Base-by-base conservation (phyloP, 805 yeast genomes). In the Saturnispora zaruensis region DNA sequence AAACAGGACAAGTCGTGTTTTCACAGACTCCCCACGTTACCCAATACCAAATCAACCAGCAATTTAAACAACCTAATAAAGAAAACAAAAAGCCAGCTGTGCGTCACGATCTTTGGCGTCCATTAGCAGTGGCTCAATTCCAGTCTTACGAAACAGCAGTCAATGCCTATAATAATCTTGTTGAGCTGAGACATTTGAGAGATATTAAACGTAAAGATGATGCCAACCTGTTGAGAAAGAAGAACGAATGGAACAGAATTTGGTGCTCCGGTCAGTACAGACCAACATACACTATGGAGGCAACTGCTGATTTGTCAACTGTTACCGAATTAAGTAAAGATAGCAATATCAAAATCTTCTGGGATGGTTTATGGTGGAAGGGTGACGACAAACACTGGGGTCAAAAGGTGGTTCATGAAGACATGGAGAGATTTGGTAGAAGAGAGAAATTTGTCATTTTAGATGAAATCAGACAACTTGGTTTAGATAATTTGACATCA, bases 251-350 rank as follows among this genome's bases (percentile, higher is more conserved):
- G 51, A 93, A 95, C 1, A 82, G 86, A 67, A 79, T 82, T 45
- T 89, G 96, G 96, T 83, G 73, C 64, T 78, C 84, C 51, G 91
- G 87, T 44, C 95, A 87, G 67, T 91, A 77, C 71, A 78, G 96
- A 62, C 97, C 97, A 24, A 81, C 93, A 0, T 87, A 83, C 67
- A 74, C 95, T 11, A 96, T 87, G 65, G 97, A 90, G 66, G 85
- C 96, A 1, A 88, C 87, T 26, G 87, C 96, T 5, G 98, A 90
- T 67, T 69, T 90, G 55, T 69, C 79, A 30, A 74, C 79, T 46
- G 82, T 82, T 9, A 70, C 84, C n/a, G 83, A 81, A 53, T 72
- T 82, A 53, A 72, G 71, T 45, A 70, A 71, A 55, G 50, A 32
- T 16, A 46, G 54, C 16, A 47, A 50, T 26, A 71, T 82, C 36